Evolutionary conservation across 768 basidiomycete species (phyloP), one percentile per base, ranked within the genome.

Genomic region (Rhodotorula diobovata): DNA sequence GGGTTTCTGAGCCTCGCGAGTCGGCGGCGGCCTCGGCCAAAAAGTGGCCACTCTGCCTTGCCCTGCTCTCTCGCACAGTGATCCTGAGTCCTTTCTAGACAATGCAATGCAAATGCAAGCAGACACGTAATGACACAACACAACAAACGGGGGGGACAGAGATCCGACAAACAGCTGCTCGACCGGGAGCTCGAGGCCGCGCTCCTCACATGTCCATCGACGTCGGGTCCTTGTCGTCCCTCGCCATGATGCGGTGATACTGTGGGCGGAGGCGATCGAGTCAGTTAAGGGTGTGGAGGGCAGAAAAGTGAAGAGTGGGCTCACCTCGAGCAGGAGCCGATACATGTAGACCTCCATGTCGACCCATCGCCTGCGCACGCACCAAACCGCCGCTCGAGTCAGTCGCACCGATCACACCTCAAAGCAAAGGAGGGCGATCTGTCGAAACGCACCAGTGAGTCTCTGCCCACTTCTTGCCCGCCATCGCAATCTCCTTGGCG

Each of bases 311-410:
- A 32, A 15, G 43, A 51, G 50, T 21, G 14, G 41, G 30, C 66
- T 43, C 35, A 72, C 71, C 63, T 73, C 81, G 56, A 82, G 75
- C 50, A 81, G 78, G 20, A 82, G 60, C 18, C 81, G 62, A 73
- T 80, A 80, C 79, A 82, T 81, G 71, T 81, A 82, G 30, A 81
- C 46, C 78, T 75, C 67, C 81, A 76, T 78, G 78, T 82, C 81
- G 76, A 78, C 55, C 77, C 70, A 63, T 72, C 77, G 32, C 79
- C 80, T 72, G 79, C 80, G 39, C 76, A 80, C 68, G 77, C 66
- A 75, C 25, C n/a, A n/a, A n/a, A n/a, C n/a, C n/a, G n/a, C n/a
- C n/a, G n/a, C n/a, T n/a, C n/a, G n/a, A n/a, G n/a, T n/a, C n/a
- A n/a, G n/a, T n/a, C n/a, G n/a, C n/a, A n/a, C n/a, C n/a, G n/a